Base-by-base conservation (phyloP, 352 stramenopile species). In the Phytophthora litchii region DNA sequence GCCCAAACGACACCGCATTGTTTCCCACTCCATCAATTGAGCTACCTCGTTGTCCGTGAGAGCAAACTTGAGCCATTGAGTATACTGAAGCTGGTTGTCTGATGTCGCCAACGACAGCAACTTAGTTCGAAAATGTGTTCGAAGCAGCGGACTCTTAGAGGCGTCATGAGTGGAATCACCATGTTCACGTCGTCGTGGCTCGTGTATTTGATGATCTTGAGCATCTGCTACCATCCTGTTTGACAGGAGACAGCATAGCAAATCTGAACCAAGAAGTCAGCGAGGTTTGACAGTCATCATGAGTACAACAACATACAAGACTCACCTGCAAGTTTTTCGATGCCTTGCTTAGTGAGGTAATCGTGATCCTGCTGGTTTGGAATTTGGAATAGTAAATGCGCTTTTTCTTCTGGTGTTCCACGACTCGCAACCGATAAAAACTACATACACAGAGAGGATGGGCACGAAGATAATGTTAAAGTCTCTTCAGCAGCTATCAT, bases 351-450 rank as follows among this genome's bases (percentile, higher is more conserved):
- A 46, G 80, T 59, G 23, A 89, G 51, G 20, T 64, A 61, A 14
- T 74, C 48, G 29, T 46, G 61, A 8, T 68, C 57, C 3, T 61
- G 46, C 0, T 64, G 47, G 31, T 84, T 74, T 32, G 54, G 21
- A 14, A 83, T 64, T 13, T 74, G 60, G 41, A 92, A 92, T 14
- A 89, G 48, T 9, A 92, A 41, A 27, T 55, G 61, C 14, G 76
- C 73, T 42, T 85, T 83, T 54, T 89, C 78, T 57, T 89, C 66
- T 16, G 25, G 29, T 5, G 43, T 61, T 4, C 80, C 83, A 50
- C 70, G 64, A 42, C 70, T 76, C 16, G 79, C 32, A 46, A 74
- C 59, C 3, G 73, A 86, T 35, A 88, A 43, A 42, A 75, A 70
- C 76, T 71, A 42, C 6, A 51, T 42, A n/a, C 23, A 27, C 3